Evolutionary conservation across 2,329 filamentous ascomycete genomes (phyloP).

Genomic region (Dactylonectria macrodidyma): DNA sequence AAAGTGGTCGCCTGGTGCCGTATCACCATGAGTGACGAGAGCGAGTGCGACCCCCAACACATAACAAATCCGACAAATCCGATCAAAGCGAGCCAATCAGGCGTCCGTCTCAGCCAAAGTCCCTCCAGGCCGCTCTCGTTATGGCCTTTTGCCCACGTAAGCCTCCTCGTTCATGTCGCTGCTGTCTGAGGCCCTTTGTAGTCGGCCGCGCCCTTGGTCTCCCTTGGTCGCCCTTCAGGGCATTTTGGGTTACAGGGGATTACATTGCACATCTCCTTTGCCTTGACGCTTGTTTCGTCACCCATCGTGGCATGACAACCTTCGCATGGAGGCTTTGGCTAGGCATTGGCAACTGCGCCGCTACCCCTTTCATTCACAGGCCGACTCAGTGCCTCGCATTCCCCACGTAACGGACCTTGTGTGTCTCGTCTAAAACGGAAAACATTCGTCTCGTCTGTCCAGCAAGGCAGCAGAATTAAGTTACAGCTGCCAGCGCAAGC

Average conservation of each 20-base stretch:
- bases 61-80: slow-evolving; percentile 5
- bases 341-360: slow-evolving; percentile 12
- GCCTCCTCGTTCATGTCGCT: slow-evolving; percentile 3
- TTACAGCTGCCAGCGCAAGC: slow-evolving; percentile 14
- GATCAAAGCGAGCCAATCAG: slow-evolving; percentile 26
- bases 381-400: slow-evolving; percentile 8
- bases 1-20: slow-evolving; percentile 5
- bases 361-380: slow-evolving; percentile 14
- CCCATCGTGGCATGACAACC: slow-evolving; percentile 9
- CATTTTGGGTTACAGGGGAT: background rate
- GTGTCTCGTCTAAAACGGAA: slow-evolving; percentile 13
- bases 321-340: slow-evolving; percentile 17
- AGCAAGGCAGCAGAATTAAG: slow-evolving; percentile 29
- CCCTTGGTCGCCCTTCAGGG: background rate
- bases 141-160: slow-evolving; percentile 17
- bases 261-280: background rate
- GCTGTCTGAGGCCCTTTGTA: background rate
- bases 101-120: background rate
- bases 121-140: background rate
- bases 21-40: slow-evolving; percentile 2
- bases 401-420: background rate
- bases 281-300: slow-evolving; percentile 14
- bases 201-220: background rate
- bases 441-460: background rate
- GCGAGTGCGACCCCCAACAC: slow-evolving; percentile 18